Conservation (phyloP, 441 rosid genomes). For the Pelargonium fulgidum region DNA sequence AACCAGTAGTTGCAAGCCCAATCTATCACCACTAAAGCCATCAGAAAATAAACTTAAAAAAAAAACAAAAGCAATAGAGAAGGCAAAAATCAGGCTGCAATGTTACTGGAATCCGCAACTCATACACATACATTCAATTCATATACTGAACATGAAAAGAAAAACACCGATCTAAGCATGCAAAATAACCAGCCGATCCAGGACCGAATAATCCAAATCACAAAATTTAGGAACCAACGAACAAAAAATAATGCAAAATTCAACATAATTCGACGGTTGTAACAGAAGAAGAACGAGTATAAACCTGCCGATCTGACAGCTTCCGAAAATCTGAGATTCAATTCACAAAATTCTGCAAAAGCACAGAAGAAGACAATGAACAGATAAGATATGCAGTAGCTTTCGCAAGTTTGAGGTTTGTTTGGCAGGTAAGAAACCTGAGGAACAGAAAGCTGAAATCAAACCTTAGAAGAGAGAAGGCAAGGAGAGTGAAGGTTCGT, state of each 20-base stretch:
- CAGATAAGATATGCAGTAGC: background rate
- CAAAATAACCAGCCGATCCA: slow-evolving; percentile 12
- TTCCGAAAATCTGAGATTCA: background rate
- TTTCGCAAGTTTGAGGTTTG: background rate
- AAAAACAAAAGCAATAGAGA: background rate
- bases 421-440: background rate
- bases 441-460: no score
- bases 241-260: background rate
- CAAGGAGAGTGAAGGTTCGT: no score
- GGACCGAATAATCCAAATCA: slow-evolving; percentile 15
- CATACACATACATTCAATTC: background rate
- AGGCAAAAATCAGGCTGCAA: background rate
- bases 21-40: background rate
- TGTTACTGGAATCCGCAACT: background rate
- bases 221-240: background rate
- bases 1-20: background rate
- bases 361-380: background rate
- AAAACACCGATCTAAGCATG: background rate
- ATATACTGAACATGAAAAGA: background rate
- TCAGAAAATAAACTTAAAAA: background rate
- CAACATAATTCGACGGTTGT: background rate
- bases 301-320: no score
- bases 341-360: background rate
- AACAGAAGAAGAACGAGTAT: no score
- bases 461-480: no score